Base-by-base conservation (phyloP, 805 yeast genomes). In the Wickerhamiella galacta region DNA sequence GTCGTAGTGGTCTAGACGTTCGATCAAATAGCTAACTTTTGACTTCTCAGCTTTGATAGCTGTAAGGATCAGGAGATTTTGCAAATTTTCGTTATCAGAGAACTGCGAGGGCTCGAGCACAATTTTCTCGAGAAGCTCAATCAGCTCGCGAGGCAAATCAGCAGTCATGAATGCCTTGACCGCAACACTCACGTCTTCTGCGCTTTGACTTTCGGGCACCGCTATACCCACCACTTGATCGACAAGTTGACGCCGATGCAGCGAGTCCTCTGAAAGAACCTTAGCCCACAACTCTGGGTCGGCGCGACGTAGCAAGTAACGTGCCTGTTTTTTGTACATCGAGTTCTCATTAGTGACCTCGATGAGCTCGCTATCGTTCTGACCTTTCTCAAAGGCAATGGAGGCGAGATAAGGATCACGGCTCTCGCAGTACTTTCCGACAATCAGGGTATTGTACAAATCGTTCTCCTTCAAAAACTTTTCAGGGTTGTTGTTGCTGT, bases 271-370 rank as follows among this genome's bases (percentile, higher is more conserved):
- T 39, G 63, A 48, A 51, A 90, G 66, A 4, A 90, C 98, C 44
- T 64, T 64, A 35, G 70, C 59, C 95, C 96, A 90, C 43, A 90
- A 66, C 5, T 58, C 66, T 16, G 73, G 63, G 52, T 90, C 95
- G n/a, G 94, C 81, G 56, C 93, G 78, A 39, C 72, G 64, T 46
- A 90, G 68, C 48, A 90, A 66, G 54, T 90, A 90, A 56, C 96
- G 75, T n/a, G 96, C 96, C 65, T 90, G 98, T 60, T 90, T 87
- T 58, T 90, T 90, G 69, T 79, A 90, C 99, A 90, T 90, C 47
- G 90, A 71, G 57, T 90, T 90, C 51, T 90, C 96, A 56, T 90
- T 90, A 44, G 98, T 90, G 57, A 90, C 83, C 51, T 70, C 66
- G 49, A 90, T 71, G 50, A 90, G 69, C 56, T 90, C 98, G 37